Evolutionary conservation across 306 rosid species (phyloP), one percentile per base, ranked within the genome.

Genomic region (Malus sieversii): DNA sequence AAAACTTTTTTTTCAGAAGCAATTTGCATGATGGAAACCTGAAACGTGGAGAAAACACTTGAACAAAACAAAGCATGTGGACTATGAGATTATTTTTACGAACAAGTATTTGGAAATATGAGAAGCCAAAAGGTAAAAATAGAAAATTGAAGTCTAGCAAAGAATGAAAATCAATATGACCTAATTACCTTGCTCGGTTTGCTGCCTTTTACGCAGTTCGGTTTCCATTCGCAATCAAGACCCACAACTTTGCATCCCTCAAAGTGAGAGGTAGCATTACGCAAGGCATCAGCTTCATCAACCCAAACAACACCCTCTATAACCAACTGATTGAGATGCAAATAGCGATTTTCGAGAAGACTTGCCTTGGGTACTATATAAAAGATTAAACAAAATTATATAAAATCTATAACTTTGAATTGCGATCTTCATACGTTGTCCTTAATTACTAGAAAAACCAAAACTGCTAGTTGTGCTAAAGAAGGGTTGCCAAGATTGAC

Each of bases 181-280:
- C 15, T 70, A 13, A 73, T 81, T 87, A 96, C 99, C 96, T 96
- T 96, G 85, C 86, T 96, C 48, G 88, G 96, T 79, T 83, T 84
- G 84, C 85, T 61, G 40, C 97, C 96, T 81, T 92, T 96, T 63
- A 84, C 77, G 75, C 82, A 85, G 81, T 96, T 96, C 53, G 98
- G 99, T 81, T 96, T 92, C 99, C 99, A 96, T 86, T 96, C 99
- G 87, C 98, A 96, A 75, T 96, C 99, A 77, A 96, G 61, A 52
- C 98, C 99, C n/a, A 92, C 72, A 72, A 96, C 89, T 87, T 90
- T 92, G 81, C 85, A 87, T 60, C 76, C 90, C 84, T 92, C 98
- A 68, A 92, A 77, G 60, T 84, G 91, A 72, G 85, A 72, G 60
- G 89, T 89, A 19, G 96, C 97, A 81, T 81, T 85, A 13, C 40